Conservation (phyloP, 1,284 basidiomycete species). For the Leccinum subrobustum region DNA sequence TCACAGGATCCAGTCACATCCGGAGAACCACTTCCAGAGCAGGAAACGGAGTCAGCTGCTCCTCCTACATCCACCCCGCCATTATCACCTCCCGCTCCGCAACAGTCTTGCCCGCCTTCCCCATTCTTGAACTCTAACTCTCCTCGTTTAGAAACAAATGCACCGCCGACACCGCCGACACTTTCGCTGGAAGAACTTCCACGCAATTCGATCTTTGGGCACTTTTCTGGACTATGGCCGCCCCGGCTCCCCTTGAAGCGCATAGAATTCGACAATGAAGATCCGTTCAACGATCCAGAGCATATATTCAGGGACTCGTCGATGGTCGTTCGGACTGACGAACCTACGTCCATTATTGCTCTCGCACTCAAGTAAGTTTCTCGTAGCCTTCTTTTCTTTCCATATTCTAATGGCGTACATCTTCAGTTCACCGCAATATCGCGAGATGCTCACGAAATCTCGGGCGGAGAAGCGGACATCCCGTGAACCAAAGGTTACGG, state of each 20-base stretch:
- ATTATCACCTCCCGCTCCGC: conserved; percentile 32
- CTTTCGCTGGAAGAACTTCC: conserved; percentile 55
- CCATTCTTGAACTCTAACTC: conserved; percentile 49
- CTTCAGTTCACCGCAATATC: conserved; percentile 80
- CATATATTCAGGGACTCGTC: conserved; percentile 95
- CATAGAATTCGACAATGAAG: conserved; percentile 55
- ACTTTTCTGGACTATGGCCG: conserved; percentile 74
- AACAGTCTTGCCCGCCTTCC: conserved; percentile 50
- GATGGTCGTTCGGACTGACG: conserved; percentile 95
- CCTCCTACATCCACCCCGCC: conserved; percentile 29
- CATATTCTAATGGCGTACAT: conserved; percentile 4
- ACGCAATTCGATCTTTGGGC: conserved; percentile 77
- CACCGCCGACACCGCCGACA: conserved; percentile 50
- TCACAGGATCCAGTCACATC: conserved; percentile 12
- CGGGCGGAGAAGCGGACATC: conserved; percentile 69
- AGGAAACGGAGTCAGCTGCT: conserved; percentile 16
- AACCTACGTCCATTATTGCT: conserved; percentile 97
- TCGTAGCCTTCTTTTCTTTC: not conserved
- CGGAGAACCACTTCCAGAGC: conserved; percentile 10
- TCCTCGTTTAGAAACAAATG: conserved; percentile 38
- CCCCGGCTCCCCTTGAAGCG: conserved; percentile 49
- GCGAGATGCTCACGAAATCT: conserved; percentile 78
- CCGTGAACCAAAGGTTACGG: conserved; percentile 64
- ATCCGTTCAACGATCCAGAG: conserved; percentile 74
- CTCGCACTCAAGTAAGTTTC: conserved; percentile 80